These are phyloP conservation scores for Boletus huronensis DNA, from an alignment of 768 basidiomycete genomes.

Conservation along the genomic window DNA sequence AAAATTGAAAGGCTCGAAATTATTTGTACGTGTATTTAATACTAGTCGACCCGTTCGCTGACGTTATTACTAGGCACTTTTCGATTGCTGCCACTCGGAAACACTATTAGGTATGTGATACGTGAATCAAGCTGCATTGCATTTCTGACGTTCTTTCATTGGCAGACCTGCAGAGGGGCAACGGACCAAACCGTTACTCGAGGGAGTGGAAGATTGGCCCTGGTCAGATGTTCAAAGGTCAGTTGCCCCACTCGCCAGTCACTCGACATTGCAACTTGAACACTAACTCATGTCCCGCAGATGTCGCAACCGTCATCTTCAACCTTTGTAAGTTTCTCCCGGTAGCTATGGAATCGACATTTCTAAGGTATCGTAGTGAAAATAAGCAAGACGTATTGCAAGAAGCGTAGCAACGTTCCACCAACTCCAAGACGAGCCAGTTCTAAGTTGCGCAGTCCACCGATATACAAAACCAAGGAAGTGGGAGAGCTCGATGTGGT, in stretches of 20 bases:
- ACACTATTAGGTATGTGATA: slow-evolving; percentile 19
- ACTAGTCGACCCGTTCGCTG: not conserved
- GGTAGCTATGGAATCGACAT: not conserved
- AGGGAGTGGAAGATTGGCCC: slow-evolving; percentile 14
- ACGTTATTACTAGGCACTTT: slow-evolving; percentile 19
- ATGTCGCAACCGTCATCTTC: not conserved
- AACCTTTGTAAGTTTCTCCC: slow-evolving; percentile 10
- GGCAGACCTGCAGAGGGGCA: slow-evolving; percentile 18
- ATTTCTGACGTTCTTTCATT: not conserved
- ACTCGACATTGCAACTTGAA: not conserved
- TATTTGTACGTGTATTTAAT: slow-evolving; percentile 15
- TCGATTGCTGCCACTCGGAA: slow-evolving; percentile 33
- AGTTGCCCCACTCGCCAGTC: not conserved
- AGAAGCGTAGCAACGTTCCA: not conserved
- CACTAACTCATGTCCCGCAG: slow-evolving; percentile 1
- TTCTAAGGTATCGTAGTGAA: slow-evolving; percentile 3
- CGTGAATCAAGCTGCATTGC: not conserved
- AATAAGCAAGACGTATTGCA: not conserved
- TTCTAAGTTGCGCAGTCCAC: slow-evolving; percentile 1
- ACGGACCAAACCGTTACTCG: slow-evolving; percentile 13
- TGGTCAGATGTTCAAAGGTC: slow-evolving; percentile 17
- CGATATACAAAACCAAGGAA: not conserved
- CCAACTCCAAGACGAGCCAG: slow-evolving; percentile 8
- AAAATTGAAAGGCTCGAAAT: slow-evolving; percentile 14
- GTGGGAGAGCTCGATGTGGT: slow-evolving; percentile 22